Conservation (phyloP, 306 rosid species). For the Calophaca sinica region DNA sequence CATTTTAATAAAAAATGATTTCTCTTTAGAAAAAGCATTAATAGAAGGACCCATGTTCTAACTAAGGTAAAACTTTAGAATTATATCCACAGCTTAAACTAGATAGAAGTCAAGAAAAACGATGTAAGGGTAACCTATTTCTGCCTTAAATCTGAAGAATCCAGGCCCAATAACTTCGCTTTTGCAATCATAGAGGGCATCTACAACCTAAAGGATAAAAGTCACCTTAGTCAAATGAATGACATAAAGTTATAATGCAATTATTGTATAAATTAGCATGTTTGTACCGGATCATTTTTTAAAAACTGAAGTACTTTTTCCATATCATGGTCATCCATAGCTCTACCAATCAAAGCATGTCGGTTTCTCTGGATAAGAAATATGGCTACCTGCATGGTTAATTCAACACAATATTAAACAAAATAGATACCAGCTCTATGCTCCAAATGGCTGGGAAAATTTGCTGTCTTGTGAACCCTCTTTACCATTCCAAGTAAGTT, state of each 20-base stretch:
- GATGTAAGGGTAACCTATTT: conserved; percentile 73
- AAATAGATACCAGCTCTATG: conserved; percentile 32
- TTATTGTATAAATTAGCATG: conserved; percentile 34
- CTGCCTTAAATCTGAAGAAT: conserved; percentile 96
- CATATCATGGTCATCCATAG: conserved; percentile 95
- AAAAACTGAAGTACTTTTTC: conserved; percentile 89
- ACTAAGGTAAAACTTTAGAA: conserved; percentile 19
- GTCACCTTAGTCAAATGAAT: conserved; percentile 46
- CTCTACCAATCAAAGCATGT: conserved; percentile 98
- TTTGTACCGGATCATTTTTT: conserved; percentile 87
- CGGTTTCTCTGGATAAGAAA: conserved; percentile 98
- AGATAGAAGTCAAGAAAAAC: conserved; percentile 30
- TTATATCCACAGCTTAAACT: conserved; percentile 21
- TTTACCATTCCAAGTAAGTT: conserved; percentile 98
- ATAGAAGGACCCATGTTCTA: conserved; percentile 3
- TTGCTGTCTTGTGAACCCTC: conserved; percentile 41
- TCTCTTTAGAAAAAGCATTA: not conserved
- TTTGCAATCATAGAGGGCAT: conserved; percentile 95
- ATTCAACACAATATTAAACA: conserved; percentile 37
- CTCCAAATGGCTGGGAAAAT: conserved; percentile 19
- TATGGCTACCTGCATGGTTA: conserved; percentile 84
- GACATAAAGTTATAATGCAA: not conserved
- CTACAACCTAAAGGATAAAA: conserved; percentile 75
- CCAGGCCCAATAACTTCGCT: conserved; percentile 99
- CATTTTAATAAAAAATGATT: not conserved